phyloP scores from a whole-genome alignment of 2,329 filamentous ascomycete genomes.

The Cordyceps fumosorosea region DNA sequence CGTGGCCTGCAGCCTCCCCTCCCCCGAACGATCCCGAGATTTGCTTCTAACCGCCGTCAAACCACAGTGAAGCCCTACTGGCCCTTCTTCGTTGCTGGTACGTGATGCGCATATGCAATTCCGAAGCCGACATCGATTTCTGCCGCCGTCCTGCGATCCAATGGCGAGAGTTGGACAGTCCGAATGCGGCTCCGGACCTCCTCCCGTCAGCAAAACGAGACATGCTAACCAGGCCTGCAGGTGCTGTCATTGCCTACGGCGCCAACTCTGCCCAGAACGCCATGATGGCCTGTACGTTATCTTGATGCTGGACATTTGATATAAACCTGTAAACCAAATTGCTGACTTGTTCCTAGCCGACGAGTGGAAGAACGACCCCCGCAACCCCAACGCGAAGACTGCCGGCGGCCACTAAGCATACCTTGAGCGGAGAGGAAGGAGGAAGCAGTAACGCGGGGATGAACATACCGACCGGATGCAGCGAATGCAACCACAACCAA shows the following conservation, averaged over 20 bases:
- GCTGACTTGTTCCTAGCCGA: conserved; percentile 54
- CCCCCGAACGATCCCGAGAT: conserved; percentile 7
- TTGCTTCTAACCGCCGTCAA: conserved; percentile 15
- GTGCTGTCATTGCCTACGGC: conserved; percentile 81
- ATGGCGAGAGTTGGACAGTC: neutral
- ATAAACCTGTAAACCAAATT: neutral
- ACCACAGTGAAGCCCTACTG: conserved; percentile 76
- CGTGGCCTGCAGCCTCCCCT: neutral
- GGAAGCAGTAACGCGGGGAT: neutral
- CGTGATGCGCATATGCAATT: conserved; percentile 31
- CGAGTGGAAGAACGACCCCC: conserved; percentile 95
- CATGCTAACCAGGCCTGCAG: conserved; percentile 37
- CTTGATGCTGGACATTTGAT: neutral
- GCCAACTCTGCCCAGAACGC: conserved; percentile 76
- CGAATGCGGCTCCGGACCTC: neutral
- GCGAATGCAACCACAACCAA: conserved; percentile 2
- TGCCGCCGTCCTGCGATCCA: neutral
- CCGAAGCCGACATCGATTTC: conserved; percentile 9
- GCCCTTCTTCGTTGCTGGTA: conserved; percentile 95
- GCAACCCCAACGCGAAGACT: conserved; percentile 62
- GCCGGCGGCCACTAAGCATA: conserved; percentile 36
- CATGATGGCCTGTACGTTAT: conserved; percentile 64
- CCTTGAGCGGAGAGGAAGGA: neutral
- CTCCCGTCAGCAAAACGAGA: neutral
- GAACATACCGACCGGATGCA: conserved; percentile 11